A percentile compares a stretch with the other conserved stretches of the same genome.
These are phyloP conservation scores for Cyberlindnera petersonii DNA, from an alignment of 805 yeast species.

Conservation along the genomic window DNA sequence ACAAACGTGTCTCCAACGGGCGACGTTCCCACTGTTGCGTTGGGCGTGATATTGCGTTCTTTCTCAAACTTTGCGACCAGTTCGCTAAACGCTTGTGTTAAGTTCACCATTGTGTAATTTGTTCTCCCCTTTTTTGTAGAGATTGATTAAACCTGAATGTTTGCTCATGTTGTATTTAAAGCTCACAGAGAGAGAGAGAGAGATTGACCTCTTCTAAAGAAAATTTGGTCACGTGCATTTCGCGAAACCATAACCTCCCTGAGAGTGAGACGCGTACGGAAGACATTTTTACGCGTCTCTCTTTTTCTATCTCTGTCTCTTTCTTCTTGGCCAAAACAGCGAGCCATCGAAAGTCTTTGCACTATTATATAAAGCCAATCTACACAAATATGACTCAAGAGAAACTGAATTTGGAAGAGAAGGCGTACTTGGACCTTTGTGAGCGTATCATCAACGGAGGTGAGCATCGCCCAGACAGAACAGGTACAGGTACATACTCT, in stretches of 20 bases:
- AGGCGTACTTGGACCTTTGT: constrained; percentile 83
- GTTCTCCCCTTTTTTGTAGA: neutral
- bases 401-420: constrained; percentile 50
- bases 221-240: too few relatives aligned
- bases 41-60: constrained; percentile 8
- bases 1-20: constrained; percentile 22
- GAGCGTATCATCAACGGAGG: constrained; percentile 74
- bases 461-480: constrained; percentile 89
- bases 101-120: constrained; percentile 18
- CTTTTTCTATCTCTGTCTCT: too few relatives aligned
- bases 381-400: constrained; percentile 9
- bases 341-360: too few relatives aligned
- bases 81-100: constrained; percentile 13
- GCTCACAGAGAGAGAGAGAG: too few relatives aligned
- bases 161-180: too few relatives aligned
- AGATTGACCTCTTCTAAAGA: too few relatives aligned
- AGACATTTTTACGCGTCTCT: constrained; percentile 5
- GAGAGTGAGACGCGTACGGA: too few relatives aligned
- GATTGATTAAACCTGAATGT: too few relatives aligned
- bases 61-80: constrained; percentile 14
- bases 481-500: constrained; percentile 94
- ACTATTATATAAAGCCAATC: too few relatives aligned
- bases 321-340: too few relatives aligned
- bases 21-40: neutral
- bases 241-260: too few relatives aligned